Conservation (phyloP, 331 rosid species). For the Quercus tomentella region DNA sequence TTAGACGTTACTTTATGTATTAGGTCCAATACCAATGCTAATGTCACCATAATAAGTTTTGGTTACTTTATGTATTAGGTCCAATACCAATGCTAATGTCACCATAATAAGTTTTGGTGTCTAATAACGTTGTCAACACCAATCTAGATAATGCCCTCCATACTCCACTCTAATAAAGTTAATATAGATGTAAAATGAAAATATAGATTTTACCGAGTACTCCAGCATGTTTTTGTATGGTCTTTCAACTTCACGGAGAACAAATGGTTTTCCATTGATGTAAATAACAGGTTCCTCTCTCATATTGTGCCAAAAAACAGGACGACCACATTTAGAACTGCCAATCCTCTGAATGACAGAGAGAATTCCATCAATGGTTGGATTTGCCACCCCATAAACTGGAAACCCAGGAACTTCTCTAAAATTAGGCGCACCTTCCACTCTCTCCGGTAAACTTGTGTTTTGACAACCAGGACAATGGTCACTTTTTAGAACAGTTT, state of each 20-base stretch:
- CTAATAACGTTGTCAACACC: not conserved
- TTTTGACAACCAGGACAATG: constrained; percentile 87
- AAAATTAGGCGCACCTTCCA: constrained; percentile 89
- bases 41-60: not conserved
- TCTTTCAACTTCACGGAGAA: constrained; percentile 87
- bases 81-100: not conserved
- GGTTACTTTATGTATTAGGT: not conserved
- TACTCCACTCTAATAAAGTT: not conserved
- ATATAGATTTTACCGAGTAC: constrained; percentile 55
- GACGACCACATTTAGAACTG: constrained; percentile 51
- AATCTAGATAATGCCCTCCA: not conserved
- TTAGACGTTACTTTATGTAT: not conserved
- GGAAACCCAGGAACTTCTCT: constrained; percentile 88
- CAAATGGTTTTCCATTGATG: constrained; percentile 85
- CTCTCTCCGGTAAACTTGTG: constrained; percentile 60
- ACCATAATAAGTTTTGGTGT: not conserved
- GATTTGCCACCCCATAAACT: constrained; percentile 91
- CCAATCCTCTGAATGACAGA: constrained; percentile 71
- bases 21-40: not conserved
- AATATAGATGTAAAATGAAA: not conserved
- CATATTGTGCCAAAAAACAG: constrained; percentile 89
- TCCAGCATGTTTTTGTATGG: constrained; percentile 85
- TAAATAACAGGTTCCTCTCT: constrained; percentile 92
- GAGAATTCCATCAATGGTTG: constrained; percentile 77
- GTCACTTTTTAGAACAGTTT: constrained; percentile 88